Base-by-base conservation (phyloP, 805 yeast genomes). In the Wickerhamomyces tratensis region DNA sequence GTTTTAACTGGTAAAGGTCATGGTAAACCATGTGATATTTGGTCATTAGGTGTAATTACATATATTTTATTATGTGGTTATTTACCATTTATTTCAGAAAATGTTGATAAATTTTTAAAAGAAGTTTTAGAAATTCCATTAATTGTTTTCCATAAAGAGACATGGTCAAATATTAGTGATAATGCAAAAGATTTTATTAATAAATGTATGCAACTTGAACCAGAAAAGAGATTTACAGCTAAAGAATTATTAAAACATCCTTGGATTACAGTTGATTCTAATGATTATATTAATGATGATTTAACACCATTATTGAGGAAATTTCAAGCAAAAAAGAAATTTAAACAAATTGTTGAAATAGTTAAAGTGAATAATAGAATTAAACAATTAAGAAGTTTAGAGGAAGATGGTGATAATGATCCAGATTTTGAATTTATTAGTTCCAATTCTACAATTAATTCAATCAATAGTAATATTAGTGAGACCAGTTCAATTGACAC, bases 21-120 rank as follows among this genome's bases (percentile, higher is more conserved):
- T 61, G 93, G 95, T 37, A 84, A 82, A 53, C 87, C 95, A 2
- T 88, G 95, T 62, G 96, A 88, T 59, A 75, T 88, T 42, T 88
- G 96, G 96, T 82, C 93, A 5, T 56, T 88, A 37, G 96, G 96
- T n/a, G 93, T 88, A 8, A 84, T 88, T 37, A 77, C 95, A 1
- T 88, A 86, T 61, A 87, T 95, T 1, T 64, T 87, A 41, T 69
- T 88, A 39, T 85, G 91, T 52, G 96, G 96, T 1, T 85, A 86
- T 58, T 81, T 93, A 8, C 95, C 96, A 6, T 85, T 88, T 62
- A 64, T 86, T 36, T 76, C 94, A 0, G 95, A 87, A 56, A 77
- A 76, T 37, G 85, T 82, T 2, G 72, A 72, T 42, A 89, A 82
- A 40, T 88, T 88, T 54, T 63, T 88, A 39, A 74, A 72, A 37